Evolutionary conservation across 441 rosid species (phyloP).

Genomic region (California macrophylla): DNA sequence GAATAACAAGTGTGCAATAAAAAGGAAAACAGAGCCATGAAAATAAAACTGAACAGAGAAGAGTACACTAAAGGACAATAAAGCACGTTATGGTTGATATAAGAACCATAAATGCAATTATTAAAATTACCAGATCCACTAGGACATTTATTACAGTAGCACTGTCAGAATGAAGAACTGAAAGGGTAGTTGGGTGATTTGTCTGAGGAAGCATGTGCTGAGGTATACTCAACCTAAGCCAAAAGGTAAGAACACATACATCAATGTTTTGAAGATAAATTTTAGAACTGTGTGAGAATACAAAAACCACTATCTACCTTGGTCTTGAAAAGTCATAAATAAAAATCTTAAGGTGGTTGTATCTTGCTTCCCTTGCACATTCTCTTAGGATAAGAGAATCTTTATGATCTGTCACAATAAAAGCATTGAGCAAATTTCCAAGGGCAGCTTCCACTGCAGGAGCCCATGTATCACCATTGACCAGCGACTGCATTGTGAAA

Average conservation of each 20-base stretch:
- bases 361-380: conserved; percentile 69
- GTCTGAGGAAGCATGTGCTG: conserved; percentile 76
- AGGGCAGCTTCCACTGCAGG: conserved; percentile 83
- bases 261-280: conserved; percentile 12
- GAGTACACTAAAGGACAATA: not conserved
- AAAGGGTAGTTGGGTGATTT: conserved; percentile 69
- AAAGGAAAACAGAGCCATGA: not conserved
- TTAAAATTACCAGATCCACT: conserved; percentile 71
- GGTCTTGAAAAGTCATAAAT: conserved; percentile 87
- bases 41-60: conserved; percentile 8
- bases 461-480: conserved; percentile 78
- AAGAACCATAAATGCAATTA: conserved; percentile 3
- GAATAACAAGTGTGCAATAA: conserved; percentile 1
- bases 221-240: conserved; percentile 66
- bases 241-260: conserved; percentile 17
- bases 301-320: conserved; percentile 37
- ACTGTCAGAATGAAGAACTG: conserved; percentile 59
- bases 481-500: conserved; percentile 48
- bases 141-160: conserved; percentile 78
- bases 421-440: conserved; percentile 83
- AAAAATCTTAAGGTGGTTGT: conserved; percentile 56
- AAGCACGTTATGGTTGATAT: conserved; percentile 4
- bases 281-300: conserved; percentile 12
- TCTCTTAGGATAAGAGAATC: conserved; percentile 61
- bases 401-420: conserved; percentile 76